A percentile compares a stretch with the other conserved stretches of the same genome.
Conservation (phyloP, 2,329 filamentous ascomycete species). For the Sporothrix brunneoviolacea region DNA sequence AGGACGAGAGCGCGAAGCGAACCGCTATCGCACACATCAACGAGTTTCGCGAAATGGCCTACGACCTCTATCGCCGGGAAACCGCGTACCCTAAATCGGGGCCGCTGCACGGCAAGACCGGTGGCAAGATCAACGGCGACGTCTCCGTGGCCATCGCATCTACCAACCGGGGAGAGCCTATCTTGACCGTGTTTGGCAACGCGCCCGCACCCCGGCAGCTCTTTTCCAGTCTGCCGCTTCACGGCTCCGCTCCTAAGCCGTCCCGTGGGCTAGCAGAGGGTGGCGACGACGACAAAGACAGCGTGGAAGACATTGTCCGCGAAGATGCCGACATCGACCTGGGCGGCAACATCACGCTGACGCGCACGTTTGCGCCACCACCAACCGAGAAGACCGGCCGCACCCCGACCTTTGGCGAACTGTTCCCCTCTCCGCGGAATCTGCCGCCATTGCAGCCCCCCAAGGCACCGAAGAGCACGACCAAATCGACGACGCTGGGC, state of each 20-base stretch:
- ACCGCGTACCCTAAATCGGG: slow-evolving; percentile 41
- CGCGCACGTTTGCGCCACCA: slow-evolving; percentile 51
- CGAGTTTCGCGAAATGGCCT: slow-evolving; percentile 56
- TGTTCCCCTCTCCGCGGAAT: slow-evolving; percentile 62
- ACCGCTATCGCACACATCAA: slow-evolving; percentile 39
- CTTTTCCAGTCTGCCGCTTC: slow-evolving; percentile 74
- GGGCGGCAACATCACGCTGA: slow-evolving; percentile 50
- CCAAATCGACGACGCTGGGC: slow-evolving; percentile 45
- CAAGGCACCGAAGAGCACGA: slow-evolving; percentile 62
- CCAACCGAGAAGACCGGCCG: slow-evolving; percentile 42
- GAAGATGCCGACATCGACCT: slow-evolving; percentile 16
- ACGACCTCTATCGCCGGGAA: slow-evolving; percentile 57
- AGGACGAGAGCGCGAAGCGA: slow-evolving; percentile 23
- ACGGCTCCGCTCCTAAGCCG: slow-evolving; percentile 25
- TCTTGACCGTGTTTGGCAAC: slow-evolving; percentile 71
- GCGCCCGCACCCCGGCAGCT: slow-evolving; percentile 69
- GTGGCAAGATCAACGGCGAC: background rate
- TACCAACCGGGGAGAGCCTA: slow-evolving; percentile 37
- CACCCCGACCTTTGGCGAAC: slow-evolving; percentile 61
- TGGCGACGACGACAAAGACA: slow-evolving; percentile 23
- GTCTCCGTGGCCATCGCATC: slow-evolving; percentile 15
- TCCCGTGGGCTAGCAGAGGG: slow-evolving; percentile 20
- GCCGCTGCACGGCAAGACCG: slow-evolving; percentile 17
- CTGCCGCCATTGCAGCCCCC: slow-evolving; percentile 63
- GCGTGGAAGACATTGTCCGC: slow-evolving; percentile 49